Base-by-base conservation (phyloP, 768 basidiomycete genomes). In the Psilocybe cubensis region DNA sequence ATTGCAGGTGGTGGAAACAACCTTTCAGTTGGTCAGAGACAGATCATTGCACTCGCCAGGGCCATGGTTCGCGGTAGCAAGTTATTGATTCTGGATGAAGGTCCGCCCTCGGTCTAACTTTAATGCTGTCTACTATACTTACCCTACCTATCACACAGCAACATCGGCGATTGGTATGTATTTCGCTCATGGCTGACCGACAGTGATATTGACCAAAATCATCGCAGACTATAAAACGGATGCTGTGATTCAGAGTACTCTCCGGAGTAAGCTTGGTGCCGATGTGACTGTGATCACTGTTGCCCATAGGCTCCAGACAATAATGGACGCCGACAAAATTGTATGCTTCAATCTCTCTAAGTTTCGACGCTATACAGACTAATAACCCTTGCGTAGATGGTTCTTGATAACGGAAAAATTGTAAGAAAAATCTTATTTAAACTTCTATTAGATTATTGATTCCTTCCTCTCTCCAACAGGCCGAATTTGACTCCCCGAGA, bases 21-120 rank as follows among this genome's bases (percentile, higher is more conserved):
- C 66, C 83, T 92, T 60, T 89, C 87, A 1, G 85, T 89, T 41
- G 91, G 91, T 21, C 89, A 92, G 64, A 71, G 89, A 9, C 91
- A 92, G 63, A 79, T 88, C 45, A 79, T 89, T 51, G 86, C 87
- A 7, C 75, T 89, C 64, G 86, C 87, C 4, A 75, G 86, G 28
- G 87, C 87, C 1, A 78, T 88, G 57, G 71, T 88, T 3, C 75
- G 84, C 20, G 74, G 79, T 24, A 86, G 82, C 66, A 79, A 83
- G 43, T 70, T 88, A 20, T 76, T 89, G 33, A 83, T 89, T 38
- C 70, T 88, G 28, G 86, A 86, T 66, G 87, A 87, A 71, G 86
- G 85, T 70, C 71, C 66, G 63, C 68, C 18, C 46, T 33, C 33
- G 3, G 3, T 35, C 35, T n/a, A 80, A 56, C 14, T 68, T 28